A percentile compares a stretch with the other conserved stretches of the same genome.
phyloP scores from a whole-genome alignment of 352 stramenopile species.

The Pythium oligandrum region DNA sequence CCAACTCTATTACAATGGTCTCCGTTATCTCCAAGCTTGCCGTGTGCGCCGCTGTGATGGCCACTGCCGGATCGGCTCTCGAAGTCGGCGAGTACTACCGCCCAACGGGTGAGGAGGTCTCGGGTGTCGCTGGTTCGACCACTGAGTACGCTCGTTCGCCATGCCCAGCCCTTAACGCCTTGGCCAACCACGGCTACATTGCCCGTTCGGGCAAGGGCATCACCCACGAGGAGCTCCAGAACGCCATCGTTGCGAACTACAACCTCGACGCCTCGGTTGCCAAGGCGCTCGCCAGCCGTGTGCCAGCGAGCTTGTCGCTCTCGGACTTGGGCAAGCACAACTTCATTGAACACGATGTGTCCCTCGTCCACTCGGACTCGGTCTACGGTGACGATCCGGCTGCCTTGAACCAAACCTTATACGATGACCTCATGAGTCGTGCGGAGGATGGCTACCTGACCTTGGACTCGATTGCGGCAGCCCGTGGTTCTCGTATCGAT shows the following conservation, averaged over 20 bases:
- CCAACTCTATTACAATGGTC: neutral
- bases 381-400: constrained; percentile 32
- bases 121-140: neutral
- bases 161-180: constrained; percentile 17
- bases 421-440: constrained; percentile 24
- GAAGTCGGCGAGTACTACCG: constrained; percentile 11
- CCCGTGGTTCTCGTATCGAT: constrained; percentile 7
- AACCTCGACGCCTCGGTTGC: constrained; percentile 7
- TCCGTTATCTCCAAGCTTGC: neutral
- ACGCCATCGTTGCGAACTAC: constrained; percentile 11
- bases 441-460: constrained; percentile 21
- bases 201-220: constrained; percentile 10
- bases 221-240: constrained; percentile 1
- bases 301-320: constrained; percentile 8
- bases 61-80: neutral
- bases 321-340: constrained; percentile 27
- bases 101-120: neutral
- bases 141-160: constrained; percentile 1
- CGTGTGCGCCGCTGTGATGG: no score
- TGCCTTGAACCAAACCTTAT: constrained; percentile 25
- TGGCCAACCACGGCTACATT: constrained; percentile 20
- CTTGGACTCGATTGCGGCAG: constrained; percentile 22
- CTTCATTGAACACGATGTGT: constrained; percentile 40
- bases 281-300: constrained; percentile 1
- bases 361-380: constrained; percentile 42